These are phyloP conservation scores for Achlya hypogyna DNA, from an alignment of 352 stramenopile genomes.

Conservation along the genomic window DNA sequence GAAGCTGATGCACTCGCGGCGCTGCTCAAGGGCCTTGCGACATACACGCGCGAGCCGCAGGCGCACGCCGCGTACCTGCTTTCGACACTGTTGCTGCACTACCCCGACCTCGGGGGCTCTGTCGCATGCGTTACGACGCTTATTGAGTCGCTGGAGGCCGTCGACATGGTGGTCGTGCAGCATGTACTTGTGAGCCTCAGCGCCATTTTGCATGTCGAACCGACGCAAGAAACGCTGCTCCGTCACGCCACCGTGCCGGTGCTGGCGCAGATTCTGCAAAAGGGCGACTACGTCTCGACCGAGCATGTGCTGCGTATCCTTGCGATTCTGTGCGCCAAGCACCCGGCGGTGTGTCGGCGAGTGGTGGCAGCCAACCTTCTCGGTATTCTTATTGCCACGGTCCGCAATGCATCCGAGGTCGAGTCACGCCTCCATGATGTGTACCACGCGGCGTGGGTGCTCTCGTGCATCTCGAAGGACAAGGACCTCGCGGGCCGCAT, in stretches of 20 bases:
- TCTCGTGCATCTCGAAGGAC: conserved; percentile 56
- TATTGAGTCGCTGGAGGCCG: conserved; percentile 66
- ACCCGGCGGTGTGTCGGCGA: conserved; percentile 34
- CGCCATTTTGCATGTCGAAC: conserved; percentile 45
- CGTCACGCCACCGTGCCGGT: conserved; percentile 66
- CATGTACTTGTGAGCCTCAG: conserved; percentile 46
- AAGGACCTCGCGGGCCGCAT: conserved; percentile 53
- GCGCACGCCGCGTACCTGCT: conserved; percentile 54
- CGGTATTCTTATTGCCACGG: conserved; percentile 19
- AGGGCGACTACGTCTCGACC: conserved; percentile 23
- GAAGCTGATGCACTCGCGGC: conserved; percentile 11
- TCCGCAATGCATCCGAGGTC: conserved; percentile 19
- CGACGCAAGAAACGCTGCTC: conserved; percentile 58
- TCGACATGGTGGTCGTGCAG: conserved; percentile 54
- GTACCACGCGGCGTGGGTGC: conserved; percentile 37
- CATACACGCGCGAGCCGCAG: conserved; percentile 27
- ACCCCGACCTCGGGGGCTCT: conserved; percentile 39
- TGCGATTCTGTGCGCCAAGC: conserved; percentile 42
- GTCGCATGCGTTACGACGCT: conserved; percentile 44
- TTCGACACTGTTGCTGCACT: conserved; percentile 41
- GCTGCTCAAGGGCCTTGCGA: conserved; percentile 29
- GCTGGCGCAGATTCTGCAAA: conserved; percentile 50
- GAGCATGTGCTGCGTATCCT: conserved; percentile 35
- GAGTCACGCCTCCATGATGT: conserved; percentile 22
- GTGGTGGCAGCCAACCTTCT: conserved; percentile 60